These are phyloP conservation scores for Fusarium sororula DNA, from an alignment of 2,329 filamentous ascomycete species.

Conservation along the genomic window DNA sequence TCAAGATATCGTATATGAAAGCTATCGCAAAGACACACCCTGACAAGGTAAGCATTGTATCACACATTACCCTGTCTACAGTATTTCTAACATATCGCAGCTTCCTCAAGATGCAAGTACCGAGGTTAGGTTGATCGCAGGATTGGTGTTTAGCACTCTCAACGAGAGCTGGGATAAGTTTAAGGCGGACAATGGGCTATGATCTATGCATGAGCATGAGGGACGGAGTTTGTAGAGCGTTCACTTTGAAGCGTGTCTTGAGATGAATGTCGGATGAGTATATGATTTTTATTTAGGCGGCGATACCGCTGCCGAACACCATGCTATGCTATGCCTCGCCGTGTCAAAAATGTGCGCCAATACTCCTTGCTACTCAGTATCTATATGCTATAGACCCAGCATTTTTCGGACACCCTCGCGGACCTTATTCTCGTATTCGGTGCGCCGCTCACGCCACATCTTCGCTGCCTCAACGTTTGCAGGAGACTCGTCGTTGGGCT, in stretches of 20 bases:
- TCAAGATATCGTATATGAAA: slow-evolving; percentile 99
- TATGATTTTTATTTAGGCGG: slow-evolving; percentile 39
- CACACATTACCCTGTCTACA: not conserved
- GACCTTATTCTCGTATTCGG: slow-evolving; percentile 88
- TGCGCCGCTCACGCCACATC: slow-evolving; percentile 89
- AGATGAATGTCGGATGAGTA: slow-evolving; percentile 20
- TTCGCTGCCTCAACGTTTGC: slow-evolving; percentile 96
- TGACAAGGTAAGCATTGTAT: slow-evolving; percentile 79
- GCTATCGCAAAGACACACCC: slow-evolving; percentile 98
- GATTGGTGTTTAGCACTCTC: slow-evolving; percentile 71
- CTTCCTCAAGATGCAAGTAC: slow-evolving; percentile 71
- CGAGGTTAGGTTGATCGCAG: slow-evolving; percentile 72
- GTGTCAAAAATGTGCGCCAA: slow-evolving; percentile 37
- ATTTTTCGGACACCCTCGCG: slow-evolving; percentile 82
- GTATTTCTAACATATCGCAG: slow-evolving; percentile 49
- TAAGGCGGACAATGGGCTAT: slow-evolving; percentile 73
- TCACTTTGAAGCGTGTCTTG: slow-evolving; percentile 34
- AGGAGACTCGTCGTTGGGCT: slow-evolving; percentile 95
- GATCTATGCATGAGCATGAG: slow-evolving; percentile 35
- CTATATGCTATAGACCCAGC: slow-evolving; percentile 69
- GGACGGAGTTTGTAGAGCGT: slow-evolving; percentile 42
- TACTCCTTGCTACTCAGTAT: slow-evolving; percentile 27
- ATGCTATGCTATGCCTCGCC: slow-evolving; percentile 35
- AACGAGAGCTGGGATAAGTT: slow-evolving; percentile 81
- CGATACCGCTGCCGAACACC: slow-evolving; percentile 38